Evolutionary conservation across 148 eudicot species (phyloP).

Genomic region (Persicaria tinctoria): DNA sequence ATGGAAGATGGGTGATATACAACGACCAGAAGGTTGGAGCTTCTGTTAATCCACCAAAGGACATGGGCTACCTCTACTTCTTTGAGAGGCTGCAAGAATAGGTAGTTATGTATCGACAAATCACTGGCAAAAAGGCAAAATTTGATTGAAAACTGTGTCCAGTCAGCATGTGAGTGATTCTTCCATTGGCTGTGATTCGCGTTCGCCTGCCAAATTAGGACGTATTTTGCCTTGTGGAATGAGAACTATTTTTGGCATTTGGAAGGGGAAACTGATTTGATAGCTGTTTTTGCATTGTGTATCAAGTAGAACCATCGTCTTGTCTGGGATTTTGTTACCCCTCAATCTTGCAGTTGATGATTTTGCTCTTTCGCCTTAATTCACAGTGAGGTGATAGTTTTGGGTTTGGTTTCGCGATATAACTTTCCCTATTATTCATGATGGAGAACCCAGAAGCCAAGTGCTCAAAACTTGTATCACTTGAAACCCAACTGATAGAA

Average conservation of each 20-base stretch:
- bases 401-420: too few relatives aligned
- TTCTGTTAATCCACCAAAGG: constrained; percentile 85
- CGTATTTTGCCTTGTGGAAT: background rate
- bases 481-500: too few relatives aligned
- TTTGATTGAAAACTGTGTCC: background rate
- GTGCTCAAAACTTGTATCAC: too few relatives aligned
- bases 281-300: too few relatives aligned
- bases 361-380: too few relatives aligned
- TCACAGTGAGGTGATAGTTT: too few relatives aligned
- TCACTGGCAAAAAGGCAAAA: background rate
- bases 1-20: constrained; percentile 87
- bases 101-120: background rate
- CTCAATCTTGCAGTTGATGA: too few relatives aligned
- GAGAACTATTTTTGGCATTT: background rate
- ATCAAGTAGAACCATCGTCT: too few relatives aligned
- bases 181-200: background rate
- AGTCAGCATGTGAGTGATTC: background rate
- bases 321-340: too few relatives aligned
- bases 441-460: too few relatives aligned
- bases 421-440: too few relatives aligned
- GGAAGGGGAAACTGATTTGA: too few relatives aligned
- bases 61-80: constrained; percentile 94
- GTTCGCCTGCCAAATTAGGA: background rate
- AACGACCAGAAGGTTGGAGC: constrained; percentile 85
- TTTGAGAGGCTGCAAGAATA: constrained; percentile 21